Percentiles rank a stretch among this genome's conserved stretches.
phyloP scores from a whole-genome alignment of 2,329 filamentous ascomycete species.

The Cytospora mali region DNA sequence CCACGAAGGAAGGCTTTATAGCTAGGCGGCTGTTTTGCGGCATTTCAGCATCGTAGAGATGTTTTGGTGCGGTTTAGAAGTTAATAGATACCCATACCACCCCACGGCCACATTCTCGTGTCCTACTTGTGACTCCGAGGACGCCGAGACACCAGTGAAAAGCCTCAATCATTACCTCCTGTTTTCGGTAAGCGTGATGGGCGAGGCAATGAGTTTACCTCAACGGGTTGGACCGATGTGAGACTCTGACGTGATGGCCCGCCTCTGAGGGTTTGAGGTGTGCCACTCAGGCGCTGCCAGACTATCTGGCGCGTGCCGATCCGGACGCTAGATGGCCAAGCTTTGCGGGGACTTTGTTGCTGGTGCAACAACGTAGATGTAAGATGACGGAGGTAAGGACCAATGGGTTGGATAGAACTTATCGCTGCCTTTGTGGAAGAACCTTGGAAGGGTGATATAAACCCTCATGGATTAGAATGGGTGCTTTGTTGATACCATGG shows the following conservation, averaged over 20 bases:
- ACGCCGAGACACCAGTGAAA: too few relatives aligned
- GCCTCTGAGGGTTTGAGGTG: not conserved
- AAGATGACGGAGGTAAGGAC: conserved; percentile 10
- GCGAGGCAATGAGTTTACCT: too few relatives aligned
- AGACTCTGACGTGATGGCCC: not conserved
- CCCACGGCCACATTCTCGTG: not conserved
- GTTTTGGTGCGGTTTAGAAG: not conserved
- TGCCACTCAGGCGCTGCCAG: conserved; percentile 13
- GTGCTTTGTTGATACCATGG: not conserved
- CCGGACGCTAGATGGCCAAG: conserved; percentile 16
- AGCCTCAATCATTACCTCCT: too few relatives aligned
- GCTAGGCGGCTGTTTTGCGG: not conserved
- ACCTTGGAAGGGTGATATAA: not conserved
- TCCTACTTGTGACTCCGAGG: too few relatives aligned
- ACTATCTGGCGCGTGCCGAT: conserved; percentile 21
- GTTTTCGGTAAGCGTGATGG: too few relatives aligned
- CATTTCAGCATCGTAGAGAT: not conserved
- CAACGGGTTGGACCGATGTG: not conserved
- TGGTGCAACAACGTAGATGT: conserved; percentile 5
- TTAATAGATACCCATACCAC: not conserved
- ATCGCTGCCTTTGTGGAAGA: not conserved
- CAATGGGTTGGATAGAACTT: conserved; percentile 16
- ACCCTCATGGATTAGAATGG: not conserved
- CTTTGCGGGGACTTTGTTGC: conserved; percentile 1
- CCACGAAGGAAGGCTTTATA: not conserved